Conservation (phyloP, 805 yeast species). For the Yarrowia alimentaria region DNA sequence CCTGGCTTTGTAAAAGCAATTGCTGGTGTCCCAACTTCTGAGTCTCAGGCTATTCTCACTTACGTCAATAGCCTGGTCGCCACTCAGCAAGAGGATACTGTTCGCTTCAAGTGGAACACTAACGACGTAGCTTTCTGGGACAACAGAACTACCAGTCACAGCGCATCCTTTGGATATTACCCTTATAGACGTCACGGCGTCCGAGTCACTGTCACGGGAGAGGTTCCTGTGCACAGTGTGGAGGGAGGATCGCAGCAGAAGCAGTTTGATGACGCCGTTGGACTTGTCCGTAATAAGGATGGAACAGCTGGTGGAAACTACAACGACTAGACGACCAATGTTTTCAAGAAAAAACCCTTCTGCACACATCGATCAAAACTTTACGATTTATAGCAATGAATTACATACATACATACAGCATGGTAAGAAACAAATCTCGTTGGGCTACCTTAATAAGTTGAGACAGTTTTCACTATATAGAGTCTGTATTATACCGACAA, state of each 20-base stretch:
- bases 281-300: slow-evolving; percentile 35
- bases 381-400: too few relatives aligned
- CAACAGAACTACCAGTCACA: slow-evolving; percentile 50
- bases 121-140: slow-evolving; percentile 55
- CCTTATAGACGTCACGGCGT: slow-evolving; percentile 69
- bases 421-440: too few relatives aligned
- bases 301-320: slow-evolving; percentile 38
- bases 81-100: slow-evolving; percentile 48
- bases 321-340: too few relatives aligned
- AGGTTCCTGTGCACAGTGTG: slow-evolving; percentile 50
- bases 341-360: too few relatives aligned
- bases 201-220: slow-evolving; percentile 76
- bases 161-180: slow-evolving; percentile 52
- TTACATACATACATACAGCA: too few relatives aligned
- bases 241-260: slow-evolving; percentile 36
- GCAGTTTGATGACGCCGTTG: slow-evolving; percentile 34
- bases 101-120: slow-evolving; percentile 53
- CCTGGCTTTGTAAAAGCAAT: slow-evolving; percentile 54
- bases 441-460: too few relatives aligned
- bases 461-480: too few relatives aligned
- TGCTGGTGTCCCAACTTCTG: slow-evolving; percentile 66
- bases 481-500: too few relatives aligned
- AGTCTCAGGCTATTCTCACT: slow-evolving; percentile 55
- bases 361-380: too few relatives aligned
- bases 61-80: slow-evolving; percentile 53